Conservation (phyloP, 2,329 filamentous ascomycete species). For the Colletotrichum sidae region DNA sequence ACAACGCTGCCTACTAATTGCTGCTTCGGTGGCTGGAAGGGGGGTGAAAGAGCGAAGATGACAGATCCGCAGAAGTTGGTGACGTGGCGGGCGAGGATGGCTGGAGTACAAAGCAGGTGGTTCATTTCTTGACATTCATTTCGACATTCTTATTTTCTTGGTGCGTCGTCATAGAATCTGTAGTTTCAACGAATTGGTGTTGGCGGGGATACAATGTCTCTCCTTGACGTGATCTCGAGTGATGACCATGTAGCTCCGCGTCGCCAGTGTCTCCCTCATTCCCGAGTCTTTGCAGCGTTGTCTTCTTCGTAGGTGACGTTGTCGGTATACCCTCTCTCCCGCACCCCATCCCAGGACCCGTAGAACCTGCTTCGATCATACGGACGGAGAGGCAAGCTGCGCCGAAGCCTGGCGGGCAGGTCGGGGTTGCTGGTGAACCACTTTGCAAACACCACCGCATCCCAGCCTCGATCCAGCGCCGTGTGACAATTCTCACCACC, state of each 20-base stretch:
- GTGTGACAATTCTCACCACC: slow-evolving; percentile 43
- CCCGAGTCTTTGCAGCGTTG: background rate
- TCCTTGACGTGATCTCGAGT: background rate
- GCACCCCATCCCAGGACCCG: slow-evolving; percentile 39
- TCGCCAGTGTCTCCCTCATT: too few relatives aligned
- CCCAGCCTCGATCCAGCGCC: slow-evolving; percentile 42
- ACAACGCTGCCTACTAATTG: slow-evolving; percentile 2
- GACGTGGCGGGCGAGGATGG: background rate
- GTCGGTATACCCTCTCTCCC: slow-evolving; percentile 49
- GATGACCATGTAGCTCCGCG: too few relatives aligned
- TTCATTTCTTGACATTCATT: slow-evolving; percentile 35
- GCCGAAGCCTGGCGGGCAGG: slow-evolving; percentile 53
- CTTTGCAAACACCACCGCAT: slow-evolving; percentile 56
- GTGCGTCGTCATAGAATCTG: slow-evolving; percentile 3
- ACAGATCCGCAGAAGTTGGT: too few relatives aligned
- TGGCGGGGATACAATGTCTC: background rate
- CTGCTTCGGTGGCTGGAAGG: too few relatives aligned
- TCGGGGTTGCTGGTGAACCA: slow-evolving; percentile 60
- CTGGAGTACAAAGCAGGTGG: slow-evolving; percentile 21
- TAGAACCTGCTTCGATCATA: slow-evolving; percentile 55
- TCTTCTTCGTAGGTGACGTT: slow-evolving; percentile 42
- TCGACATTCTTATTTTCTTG: slow-evolving; percentile 6
- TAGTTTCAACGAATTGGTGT: slow-evolving; percentile 7
- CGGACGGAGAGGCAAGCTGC: slow-evolving; percentile 50
- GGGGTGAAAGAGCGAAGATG: too few relatives aligned